Evolutionary conservation across 192 early-diverging fungal species (phyloP).

Genomic region (Backusella psychrophila): DNA sequence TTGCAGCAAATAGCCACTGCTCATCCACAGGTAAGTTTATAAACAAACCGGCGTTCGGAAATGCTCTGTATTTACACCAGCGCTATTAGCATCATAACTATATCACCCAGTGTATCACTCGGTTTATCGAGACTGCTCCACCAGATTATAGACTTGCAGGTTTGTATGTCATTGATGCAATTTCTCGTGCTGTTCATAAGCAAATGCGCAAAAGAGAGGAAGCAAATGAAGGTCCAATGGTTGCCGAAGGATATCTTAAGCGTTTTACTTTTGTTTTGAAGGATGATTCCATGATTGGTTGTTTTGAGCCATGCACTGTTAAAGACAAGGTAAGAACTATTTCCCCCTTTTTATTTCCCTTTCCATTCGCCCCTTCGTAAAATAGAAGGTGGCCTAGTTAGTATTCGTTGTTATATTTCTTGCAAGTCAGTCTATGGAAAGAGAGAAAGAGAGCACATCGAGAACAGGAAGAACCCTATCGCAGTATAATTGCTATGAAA

Average conservation of each 20-base stretch:
- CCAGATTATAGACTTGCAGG: conserved; percentile 58
- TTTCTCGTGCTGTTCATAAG: conserved; percentile 44
- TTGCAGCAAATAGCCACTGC: conserved; percentile 26
- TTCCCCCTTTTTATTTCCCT: not conserved
- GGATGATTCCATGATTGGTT: conserved; percentile 12
- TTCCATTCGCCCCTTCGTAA: not conserved
- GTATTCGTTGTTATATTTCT: not conserved
- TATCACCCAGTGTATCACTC: conserved; percentile 47
- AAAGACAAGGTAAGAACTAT: conserved; percentile 39
- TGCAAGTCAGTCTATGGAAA: not conserved
- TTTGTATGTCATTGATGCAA: conserved; percentile 61
- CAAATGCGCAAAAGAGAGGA: conserved; percentile 38
- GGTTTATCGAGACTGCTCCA: conserved; percentile 49
- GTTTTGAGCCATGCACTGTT: conserved; percentile 14
- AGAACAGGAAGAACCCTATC: not conserved
- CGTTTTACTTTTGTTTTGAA: conserved; percentile 33
- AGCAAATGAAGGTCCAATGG: conserved; percentile 3
- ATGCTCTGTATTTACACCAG: not conserved
- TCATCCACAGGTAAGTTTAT: conserved; percentile 28
- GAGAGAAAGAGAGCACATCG: not conserved
- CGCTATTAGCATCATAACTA: conserved; percentile 48
- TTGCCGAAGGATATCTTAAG: conserved; percentile 23
- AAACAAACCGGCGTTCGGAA: not conserved
- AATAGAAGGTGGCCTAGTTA: not conserved
- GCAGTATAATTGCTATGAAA: not conserved